Percentiles rank a stretch among this genome's conserved stretches.
phyloP scores from a whole-genome alignment of 495 filamentous ascomycete genomes.

The Aspergillus olivimuriae region DNA sequence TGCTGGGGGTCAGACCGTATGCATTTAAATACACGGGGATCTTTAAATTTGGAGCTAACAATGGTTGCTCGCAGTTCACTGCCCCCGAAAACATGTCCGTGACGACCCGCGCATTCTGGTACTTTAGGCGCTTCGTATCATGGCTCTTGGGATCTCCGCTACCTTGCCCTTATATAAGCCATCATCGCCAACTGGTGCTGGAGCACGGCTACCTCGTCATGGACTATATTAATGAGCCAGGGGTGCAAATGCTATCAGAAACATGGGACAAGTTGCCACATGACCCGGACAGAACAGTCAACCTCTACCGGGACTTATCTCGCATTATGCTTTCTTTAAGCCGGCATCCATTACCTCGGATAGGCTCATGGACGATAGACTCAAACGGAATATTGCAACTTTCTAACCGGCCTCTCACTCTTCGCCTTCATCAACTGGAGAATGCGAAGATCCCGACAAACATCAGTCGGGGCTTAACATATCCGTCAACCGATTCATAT shows the following conservation, averaged over 20 bases:
- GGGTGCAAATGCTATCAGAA: conserved; percentile 27
- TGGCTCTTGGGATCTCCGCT: conserved; percentile 13
- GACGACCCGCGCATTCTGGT: conserved; percentile 11
- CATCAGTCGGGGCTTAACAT: conserved; percentile 22
- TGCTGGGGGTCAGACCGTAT: conserved; percentile 12
- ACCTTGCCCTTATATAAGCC: conserved; percentile 15
- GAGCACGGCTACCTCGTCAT: conserved; percentile 23
- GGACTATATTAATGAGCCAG: conserved; percentile 20
- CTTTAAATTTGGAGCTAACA: background rate
- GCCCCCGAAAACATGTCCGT: conserved; percentile 17
- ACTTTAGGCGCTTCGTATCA: conserved; percentile 11
- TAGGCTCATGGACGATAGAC: conserved; percentile 30
- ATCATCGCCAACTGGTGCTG: conserved; percentile 7
- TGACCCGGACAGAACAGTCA: conserved; percentile 13
- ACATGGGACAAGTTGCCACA: conserved; percentile 14
- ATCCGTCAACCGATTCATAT: conserved; percentile 18
- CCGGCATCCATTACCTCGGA: conserved; percentile 20
- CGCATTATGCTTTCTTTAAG: conserved; percentile 26
- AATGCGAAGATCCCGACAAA: conserved; percentile 24
- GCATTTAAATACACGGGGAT: conserved; percentile 2
- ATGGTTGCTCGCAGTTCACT: background rate
- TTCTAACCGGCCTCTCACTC: conserved; percentile 26
- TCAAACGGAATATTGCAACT: conserved; percentile 20
- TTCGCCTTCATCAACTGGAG: conserved; percentile 21
- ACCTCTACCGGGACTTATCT: conserved; percentile 21